Conservation (phyloP, 2,329 filamentous ascomycete species). For the Aspergillus costaricaensis region DNA sequence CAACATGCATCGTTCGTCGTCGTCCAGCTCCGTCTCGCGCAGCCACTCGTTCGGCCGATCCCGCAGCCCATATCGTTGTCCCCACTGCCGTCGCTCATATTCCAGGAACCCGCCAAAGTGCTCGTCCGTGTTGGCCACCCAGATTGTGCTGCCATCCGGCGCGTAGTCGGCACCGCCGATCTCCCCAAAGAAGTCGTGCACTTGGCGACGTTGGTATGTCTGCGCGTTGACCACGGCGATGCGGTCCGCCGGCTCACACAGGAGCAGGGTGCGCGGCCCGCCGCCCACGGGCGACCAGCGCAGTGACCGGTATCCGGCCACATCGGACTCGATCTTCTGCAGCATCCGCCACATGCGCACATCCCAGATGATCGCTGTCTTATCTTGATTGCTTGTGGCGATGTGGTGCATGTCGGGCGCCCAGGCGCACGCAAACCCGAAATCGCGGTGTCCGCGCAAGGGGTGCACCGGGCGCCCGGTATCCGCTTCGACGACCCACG, state of each 20-base stretch:
- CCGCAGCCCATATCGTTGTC: constrained; percentile 33
- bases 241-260: constrained; percentile 48
- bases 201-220: constrained; percentile 44
- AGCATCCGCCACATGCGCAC: constrained; percentile 45
- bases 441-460: constrained; percentile 45
- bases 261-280: constrained; percentile 45
- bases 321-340: constrained; percentile 45
- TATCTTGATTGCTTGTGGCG: constrained; percentile 50
- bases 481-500: constrained; percentile 47
- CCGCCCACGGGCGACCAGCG: constrained; percentile 49
- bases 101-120: constrained; percentile 50
- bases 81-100: constrained; percentile 45
- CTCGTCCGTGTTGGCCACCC: constrained; percentile 47
- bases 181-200: constrained; percentile 51
- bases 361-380: constrained; percentile 50
- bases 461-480: constrained; percentile 42
- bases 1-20: constrained; percentile 39
- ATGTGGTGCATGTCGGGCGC: constrained; percentile 51
- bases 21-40: constrained; percentile 35
- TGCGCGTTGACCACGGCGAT: constrained; percentile 49
- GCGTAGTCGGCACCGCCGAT: constrained; percentile 47
- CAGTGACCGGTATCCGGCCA: constrained; percentile 48
- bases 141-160: constrained; percentile 44
- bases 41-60: constrained; percentile 44
- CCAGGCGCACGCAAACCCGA: constrained; percentile 51